Evolutionary conservation across 1,139 yeast species (phyloP).

Genomic region (Geotrichum aggregatum): DNA sequence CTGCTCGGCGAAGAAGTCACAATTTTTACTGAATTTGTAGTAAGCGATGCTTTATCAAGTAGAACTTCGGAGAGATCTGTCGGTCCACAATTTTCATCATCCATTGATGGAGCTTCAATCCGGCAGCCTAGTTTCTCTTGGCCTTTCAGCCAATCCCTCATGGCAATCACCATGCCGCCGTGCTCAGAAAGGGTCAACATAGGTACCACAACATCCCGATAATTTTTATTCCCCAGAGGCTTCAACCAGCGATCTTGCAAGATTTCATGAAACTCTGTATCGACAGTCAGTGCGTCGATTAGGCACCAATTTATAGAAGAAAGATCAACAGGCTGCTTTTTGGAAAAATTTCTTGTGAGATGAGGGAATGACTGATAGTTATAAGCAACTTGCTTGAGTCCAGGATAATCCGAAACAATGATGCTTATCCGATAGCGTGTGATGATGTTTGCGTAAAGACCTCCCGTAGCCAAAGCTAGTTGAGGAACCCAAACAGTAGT

Average conservation of each 20-base stretch:
- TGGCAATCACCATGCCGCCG: constrained; percentile 92
- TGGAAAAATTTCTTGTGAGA: constrained; percentile 72
- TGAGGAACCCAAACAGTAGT: constrained; percentile 77
- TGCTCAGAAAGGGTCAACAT: constrained; percentile 85
- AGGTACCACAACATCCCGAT: constrained; percentile 80
- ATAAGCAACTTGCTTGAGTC: constrained; percentile 86
- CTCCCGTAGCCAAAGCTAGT: constrained; percentile 70
- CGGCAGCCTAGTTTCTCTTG: constrained; percentile 54
- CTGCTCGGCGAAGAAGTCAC: constrained; percentile 54
- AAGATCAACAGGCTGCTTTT: constrained; percentile 72
- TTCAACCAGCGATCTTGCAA: constrained; percentile 86
- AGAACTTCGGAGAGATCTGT: constrained; percentile 60
- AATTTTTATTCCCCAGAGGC: constrained; percentile 80
- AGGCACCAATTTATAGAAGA: constrained; percentile 83
- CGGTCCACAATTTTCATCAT: constrained; percentile 42
- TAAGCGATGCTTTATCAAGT: constrained; percentile 75
- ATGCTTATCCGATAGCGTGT: constrained; percentile 69
- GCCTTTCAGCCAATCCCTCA: constrained; percentile 80
- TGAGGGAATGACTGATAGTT: constrained; percentile 91
- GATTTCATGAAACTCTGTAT: constrained; percentile 88
- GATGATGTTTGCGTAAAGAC: constrained; percentile 78
- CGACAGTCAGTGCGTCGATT: constrained; percentile 86
- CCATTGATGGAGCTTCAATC: constrained; percentile 29
- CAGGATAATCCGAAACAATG: constrained; percentile 78
- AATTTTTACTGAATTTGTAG: constrained; percentile 71